phyloP scores from a whole-genome alignment of 2,329 filamentous ascomycete species.

The Pestalotiopsis fici region DNA sequence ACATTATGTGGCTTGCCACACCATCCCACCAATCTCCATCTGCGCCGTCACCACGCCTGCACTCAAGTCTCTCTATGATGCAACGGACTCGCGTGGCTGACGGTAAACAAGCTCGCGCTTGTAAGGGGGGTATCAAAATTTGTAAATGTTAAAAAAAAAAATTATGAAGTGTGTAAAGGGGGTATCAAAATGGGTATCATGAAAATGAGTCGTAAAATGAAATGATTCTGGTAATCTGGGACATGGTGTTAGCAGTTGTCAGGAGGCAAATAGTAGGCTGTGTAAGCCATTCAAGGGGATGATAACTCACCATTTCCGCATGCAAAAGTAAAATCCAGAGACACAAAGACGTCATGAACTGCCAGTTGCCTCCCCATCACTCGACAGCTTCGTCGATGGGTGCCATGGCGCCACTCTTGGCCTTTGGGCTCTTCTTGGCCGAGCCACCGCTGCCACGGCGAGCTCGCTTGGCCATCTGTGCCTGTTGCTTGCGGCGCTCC shows the following conservation, averaged over 20 bases:
- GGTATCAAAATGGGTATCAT: constrained; percentile 6
- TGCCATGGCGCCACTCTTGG: constrained; percentile 50
- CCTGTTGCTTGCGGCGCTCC: constrained; percentile 49
- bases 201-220: neutral
- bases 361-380: too few species aligned
- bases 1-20: neutral
- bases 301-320: constrained; percentile 24
- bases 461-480: constrained; percentile 38
- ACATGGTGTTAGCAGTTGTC: neutral
- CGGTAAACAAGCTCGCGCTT: neutral
- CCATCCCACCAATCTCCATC: neutral
- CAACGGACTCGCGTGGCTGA: neutral
- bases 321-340: neutral
- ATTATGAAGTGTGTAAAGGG: neutral
- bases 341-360: constrained; percentile 11
- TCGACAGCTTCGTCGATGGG: constrained; percentile 54
- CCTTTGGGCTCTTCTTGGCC: constrained; percentile 51
- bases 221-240: neutral
- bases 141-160: too few species aligned
- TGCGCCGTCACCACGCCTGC: neutral
- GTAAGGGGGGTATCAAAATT: neutral
- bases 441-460: constrained; percentile 28
- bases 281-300: neutral
- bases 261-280: neutral
- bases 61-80: constrained; percentile 2